These are phyloP conservation scores for Allium cepa DNA, from an alignment of 106 monocot species.

Conservation along the genomic window DNA sequence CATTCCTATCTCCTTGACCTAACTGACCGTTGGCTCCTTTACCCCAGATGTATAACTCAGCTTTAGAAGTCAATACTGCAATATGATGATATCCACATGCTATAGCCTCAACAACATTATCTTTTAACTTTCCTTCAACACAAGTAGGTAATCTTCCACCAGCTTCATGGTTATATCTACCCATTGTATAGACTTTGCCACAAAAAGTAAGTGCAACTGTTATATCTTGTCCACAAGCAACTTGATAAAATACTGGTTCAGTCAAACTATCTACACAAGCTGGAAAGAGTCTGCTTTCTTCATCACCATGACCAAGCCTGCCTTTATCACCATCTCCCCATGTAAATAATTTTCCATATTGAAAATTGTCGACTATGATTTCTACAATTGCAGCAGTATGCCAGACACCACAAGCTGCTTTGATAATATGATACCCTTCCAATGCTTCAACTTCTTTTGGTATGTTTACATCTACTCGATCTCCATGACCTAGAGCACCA, in stretches of 20 bases:
- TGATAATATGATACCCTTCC: slow-evolving; percentile 42
- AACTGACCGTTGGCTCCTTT: slow-evolving; percentile 64
- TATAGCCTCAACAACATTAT: slow-evolving; percentile 63
- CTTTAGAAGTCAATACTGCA: slow-evolving; percentile 60
- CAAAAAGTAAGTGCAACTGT: slow-evolving; percentile 47
- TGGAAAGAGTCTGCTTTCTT: slow-evolving; percentile 38
- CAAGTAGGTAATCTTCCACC: slow-evolving; percentile 43
- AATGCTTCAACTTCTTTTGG: slow-evolving; percentile 63
- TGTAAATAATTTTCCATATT: slow-evolving; percentile 55
- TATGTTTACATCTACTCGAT: slow-evolving; percentile 25
- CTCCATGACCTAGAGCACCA: slow-evolving; percentile 73
- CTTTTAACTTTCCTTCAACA: slow-evolving; percentile 48
- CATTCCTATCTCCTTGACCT: slow-evolving; percentile 64
- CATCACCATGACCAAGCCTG: slow-evolving; percentile 58
- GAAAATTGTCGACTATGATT: slow-evolving; percentile 18
- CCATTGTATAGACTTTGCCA: slow-evolving; percentile 63
- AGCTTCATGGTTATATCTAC: slow-evolving; percentile 44
- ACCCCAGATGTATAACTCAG: slow-evolving; percentile 78
- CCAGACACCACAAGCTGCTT: slow-evolving; percentile 71
- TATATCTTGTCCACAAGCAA: slow-evolving; percentile 63
- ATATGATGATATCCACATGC: slow-evolving; percentile 63
- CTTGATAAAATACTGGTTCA: slow-evolving; percentile 53
- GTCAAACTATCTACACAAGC: slow-evolving; percentile 41
- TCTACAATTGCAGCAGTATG: slow-evolving; percentile 65
- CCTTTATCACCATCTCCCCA: slow-evolving; percentile 84